phyloP scores from a whole-genome alignment of 2,329 filamentous ascomycete species.

The Pseudocercospora macadamiae region DNA sequence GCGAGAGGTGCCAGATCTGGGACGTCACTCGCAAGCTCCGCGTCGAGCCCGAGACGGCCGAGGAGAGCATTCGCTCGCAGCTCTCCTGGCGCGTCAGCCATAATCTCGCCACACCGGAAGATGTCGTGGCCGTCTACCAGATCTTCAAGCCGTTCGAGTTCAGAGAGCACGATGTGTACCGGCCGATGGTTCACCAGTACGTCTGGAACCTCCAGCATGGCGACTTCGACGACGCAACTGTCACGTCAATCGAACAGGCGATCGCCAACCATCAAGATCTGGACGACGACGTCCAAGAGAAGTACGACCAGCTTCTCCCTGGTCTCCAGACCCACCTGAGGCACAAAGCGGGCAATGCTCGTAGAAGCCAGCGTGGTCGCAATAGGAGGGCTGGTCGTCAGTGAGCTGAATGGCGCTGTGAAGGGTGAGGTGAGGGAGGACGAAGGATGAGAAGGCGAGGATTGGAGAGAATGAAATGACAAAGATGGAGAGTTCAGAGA shows the following conservation, averaged over 20 bases:
- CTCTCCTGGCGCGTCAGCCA: constrained; percentile 12
- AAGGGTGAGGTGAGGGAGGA: too few relatives aligned
- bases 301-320: background rate
- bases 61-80: background rate
- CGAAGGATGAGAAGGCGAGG: background rate
- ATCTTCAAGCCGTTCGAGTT: background rate
- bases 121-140: constrained; percentile 6
- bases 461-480: background rate
- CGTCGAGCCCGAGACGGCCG: constrained; percentile 1
- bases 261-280: background rate
- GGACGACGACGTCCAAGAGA: background rate
- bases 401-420: too few relatives aligned
- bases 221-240: background rate
- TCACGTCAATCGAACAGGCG: background rate
- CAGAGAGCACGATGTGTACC: background rate
- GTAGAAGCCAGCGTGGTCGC: too few relatives aligned
- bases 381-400: too few relatives aligned
- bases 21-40: constrained; percentile 5
- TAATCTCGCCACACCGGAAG: constrained; percentile 2
- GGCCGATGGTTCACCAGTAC: constrained; percentile 17
- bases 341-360: background rate
- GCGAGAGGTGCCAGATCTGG: constrained; percentile 10
- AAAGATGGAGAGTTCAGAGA: background rate
- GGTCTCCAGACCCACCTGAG: background rate
- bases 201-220: constrained; percentile 13